phyloP scores from a whole-genome alignment of 2,329 filamentous ascomycete species.

The Cadophora malorum region DNA sequence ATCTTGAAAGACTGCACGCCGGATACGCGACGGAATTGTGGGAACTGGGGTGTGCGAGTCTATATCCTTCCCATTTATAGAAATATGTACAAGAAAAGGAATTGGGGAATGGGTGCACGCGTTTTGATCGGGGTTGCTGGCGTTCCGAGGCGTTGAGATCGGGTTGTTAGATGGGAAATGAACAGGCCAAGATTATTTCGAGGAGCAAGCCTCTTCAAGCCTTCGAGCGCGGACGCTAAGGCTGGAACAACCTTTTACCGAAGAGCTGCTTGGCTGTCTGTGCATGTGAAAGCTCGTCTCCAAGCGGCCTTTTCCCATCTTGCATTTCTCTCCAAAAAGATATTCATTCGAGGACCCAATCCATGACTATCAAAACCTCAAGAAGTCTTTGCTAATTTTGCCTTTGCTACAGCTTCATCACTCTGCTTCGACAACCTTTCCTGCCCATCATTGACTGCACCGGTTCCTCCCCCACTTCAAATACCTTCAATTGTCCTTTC shows the following conservation, averaged over 20 bases:
- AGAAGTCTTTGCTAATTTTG: too few species aligned
- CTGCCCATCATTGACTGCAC: too few species aligned
- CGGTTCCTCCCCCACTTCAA: too few species aligned
- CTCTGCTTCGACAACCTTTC: not conserved
- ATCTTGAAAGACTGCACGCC: slow-evolving; percentile 35
- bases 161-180: not conserved
- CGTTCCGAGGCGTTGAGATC: not conserved
- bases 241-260: slow-evolving; percentile 14
- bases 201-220: slow-evolving; percentile 14
- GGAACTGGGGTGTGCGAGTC: not conserved
- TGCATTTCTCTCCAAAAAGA: not conserved
- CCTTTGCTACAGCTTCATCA: not conserved
- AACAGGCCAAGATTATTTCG: slow-evolving; percentile 11
- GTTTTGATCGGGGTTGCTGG: not conserved
- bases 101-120: slow-evolving; percentile 5
- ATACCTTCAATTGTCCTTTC: too few species aligned
- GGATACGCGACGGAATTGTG: slow-evolving; percentile 2
- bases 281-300: not conserved
- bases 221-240: not conserved
- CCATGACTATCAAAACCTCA: not conserved
- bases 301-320: not conserved
- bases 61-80: slow-evolving; percentile 18
- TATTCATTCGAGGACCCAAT: not conserved
- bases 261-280: not conserved
- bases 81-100: slow-evolving; percentile 25